A percentile compares a stretch with the other conserved stretches of the same genome.
These are phyloP conservation scores for Pharus latifolius DNA, from an alignment of 176 grass and related monocot genomes.

Conservation along the genomic window DNA sequence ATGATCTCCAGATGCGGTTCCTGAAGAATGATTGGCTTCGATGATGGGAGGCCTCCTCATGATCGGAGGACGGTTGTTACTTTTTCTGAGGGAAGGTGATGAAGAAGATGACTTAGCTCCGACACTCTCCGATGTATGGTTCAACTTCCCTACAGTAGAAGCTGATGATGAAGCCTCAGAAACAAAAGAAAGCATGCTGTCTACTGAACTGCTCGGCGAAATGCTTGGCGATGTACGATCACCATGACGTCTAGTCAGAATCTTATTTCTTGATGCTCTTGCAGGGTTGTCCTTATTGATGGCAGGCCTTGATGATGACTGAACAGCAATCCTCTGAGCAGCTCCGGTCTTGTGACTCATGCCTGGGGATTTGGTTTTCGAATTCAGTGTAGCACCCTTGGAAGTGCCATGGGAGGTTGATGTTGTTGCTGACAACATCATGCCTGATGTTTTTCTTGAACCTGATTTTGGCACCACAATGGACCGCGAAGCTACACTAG, in stretches of 20 bases:
- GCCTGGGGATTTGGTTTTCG: constrained; percentile 23
- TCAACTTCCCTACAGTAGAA: constrained; percentile 26
- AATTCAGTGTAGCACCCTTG: background rate
- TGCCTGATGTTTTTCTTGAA: constrained; percentile 6
- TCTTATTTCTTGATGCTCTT: constrained; percentile 33
- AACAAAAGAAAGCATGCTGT: constrained; percentile 53
- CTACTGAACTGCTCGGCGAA: constrained; percentile 78
- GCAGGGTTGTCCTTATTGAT: constrained; percentile 9
- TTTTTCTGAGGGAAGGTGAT: constrained; percentile 24
- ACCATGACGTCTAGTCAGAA: background rate
- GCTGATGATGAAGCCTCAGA: constrained; percentile 37
- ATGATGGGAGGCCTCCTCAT: background rate
- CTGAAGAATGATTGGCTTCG: background rate
- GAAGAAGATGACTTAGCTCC: constrained; percentile 26
- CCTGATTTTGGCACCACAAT: background rate
- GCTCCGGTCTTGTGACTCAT: constrained; percentile 27
- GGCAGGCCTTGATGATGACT: constrained; percentile 26
- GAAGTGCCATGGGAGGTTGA: background rate
- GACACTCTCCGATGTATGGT: constrained; percentile 16
- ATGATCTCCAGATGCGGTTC: background rate
- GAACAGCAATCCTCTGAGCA: constrained; percentile 36
- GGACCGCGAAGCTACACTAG: background rate
- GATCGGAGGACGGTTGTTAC: constrained; percentile 2
- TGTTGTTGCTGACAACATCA: background rate
- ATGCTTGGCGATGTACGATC: constrained; percentile 21